Base-by-base conservation (phyloP, 2,329 filamentous ascomycete genomes). In the Sporothrix pallida region DNA sequence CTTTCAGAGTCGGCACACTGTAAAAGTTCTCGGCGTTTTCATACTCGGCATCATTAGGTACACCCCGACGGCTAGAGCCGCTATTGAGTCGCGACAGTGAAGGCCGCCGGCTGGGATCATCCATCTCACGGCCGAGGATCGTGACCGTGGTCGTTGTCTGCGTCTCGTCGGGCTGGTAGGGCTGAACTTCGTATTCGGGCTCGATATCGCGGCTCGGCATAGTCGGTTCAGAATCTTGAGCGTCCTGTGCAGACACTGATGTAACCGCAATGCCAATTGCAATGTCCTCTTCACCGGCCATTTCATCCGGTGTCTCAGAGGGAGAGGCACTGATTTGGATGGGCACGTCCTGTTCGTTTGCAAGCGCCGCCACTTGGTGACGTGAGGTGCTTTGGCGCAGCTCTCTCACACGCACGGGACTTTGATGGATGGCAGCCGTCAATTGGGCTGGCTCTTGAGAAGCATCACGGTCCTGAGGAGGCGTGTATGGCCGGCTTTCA, bases 121-220 rank as follows among this genome's bases (percentile, higher is more conserved):
- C 83, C 65, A 81, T 81, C 71, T 84, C 83, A 65, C 83, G 84
- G 9, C 85, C 84, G 46, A 88, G 78, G 58, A 88, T 85, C 5
- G 85, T 86, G 70, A 87, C 84, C 20, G 84, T 86, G 7, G 86
- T 86, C 12, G 86, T 86, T 10, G 86, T 86, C 75, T 84, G 82
- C 69, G 83, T 80, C n/a, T 82, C 78, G 17, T 80, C 77, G 31
- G 82, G 79, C 15, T 78, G 78, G 73, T 81, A 83, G 10, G 84
- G 83, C 67, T 80, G 79, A n/a, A 81, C 81, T 74, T 85, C 82
- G 63, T 84, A 84, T 48, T 80, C 80, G 56, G 75, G 20, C 13
- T 65, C 70, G 5, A 52, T 15, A n/a, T 65, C 26, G 17, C 52
- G 63, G 10, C 15, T 31, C 42, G 46, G 20, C 12, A 69, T 67